Percentiles rank a stretch among this genome's conserved stretches.
Evolutionary conservation across 495 filamentous ascomycete species (phyloP).

Genomic region (Aspergillus sclerotioniger): DNA sequence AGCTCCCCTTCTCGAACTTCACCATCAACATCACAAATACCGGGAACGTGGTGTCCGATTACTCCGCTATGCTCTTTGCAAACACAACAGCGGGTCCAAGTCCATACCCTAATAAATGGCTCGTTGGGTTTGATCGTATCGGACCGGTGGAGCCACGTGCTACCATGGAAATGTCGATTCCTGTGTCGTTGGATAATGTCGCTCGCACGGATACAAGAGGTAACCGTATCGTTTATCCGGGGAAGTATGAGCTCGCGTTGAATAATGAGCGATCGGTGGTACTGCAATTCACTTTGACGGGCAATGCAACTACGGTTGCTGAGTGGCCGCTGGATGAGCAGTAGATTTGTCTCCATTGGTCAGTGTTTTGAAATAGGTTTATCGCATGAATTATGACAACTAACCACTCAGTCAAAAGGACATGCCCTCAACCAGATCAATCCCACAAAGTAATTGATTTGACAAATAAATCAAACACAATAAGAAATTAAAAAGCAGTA

Average conservation of each 20-base stretch:
- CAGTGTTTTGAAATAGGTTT: too few relatives aligned
- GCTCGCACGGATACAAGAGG: conserved; percentile 57
- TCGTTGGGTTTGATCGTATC: conserved; percentile 59
- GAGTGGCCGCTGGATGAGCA: conserved; percentile 34
- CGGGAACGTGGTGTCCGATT: conserved; percentile 55
- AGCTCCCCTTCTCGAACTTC: conserved; percentile 49
- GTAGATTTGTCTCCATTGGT: neutral
- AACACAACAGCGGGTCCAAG: conserved; percentile 52
- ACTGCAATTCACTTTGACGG: conserved; percentile 32
- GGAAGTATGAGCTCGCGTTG: conserved; percentile 57
- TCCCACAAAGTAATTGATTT: too few relatives aligned
- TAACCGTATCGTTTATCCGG: conserved; percentile 63
- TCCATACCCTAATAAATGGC: conserved; percentile 62
- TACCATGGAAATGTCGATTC: conserved; percentile 38
- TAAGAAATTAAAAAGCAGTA: too few relatives aligned
- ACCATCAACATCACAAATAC: conserved; percentile 49
- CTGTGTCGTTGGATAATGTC: conserved; percentile 57
- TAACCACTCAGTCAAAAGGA: too few relatives aligned
- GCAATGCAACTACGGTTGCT: conserved; percentile 26
- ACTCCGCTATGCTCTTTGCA: conserved; percentile 56
- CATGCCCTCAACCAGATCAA: too few relatives aligned
- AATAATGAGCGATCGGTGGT: conserved; percentile 45
- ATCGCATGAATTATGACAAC: too few relatives aligned
- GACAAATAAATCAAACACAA: too few relatives aligned
- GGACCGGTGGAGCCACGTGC: conserved; percentile 40